Evolutionary conservation across 768 basidiomycete species (phyloP).

Genomic region (Pisolithus marmoratus): DNA sequence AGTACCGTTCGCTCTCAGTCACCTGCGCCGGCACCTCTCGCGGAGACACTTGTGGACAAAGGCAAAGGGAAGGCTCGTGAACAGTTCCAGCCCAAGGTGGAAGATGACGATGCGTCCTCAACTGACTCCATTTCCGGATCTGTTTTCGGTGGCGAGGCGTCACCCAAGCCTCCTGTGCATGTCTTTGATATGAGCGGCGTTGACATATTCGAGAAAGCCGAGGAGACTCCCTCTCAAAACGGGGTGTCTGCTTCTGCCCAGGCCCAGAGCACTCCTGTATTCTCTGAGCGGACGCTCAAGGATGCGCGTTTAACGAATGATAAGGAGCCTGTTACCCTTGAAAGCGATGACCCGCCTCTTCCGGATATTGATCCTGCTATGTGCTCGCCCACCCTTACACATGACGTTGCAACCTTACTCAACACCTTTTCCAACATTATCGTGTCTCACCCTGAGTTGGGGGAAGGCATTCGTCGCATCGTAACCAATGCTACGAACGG

Average conservation of each 20-base stretch:
- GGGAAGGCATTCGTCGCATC: conserved; percentile 61
- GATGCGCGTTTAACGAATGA: conserved; percentile 5
- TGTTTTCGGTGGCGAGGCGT: conserved; percentile 34
- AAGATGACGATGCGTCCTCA: conserved; percentile 33
- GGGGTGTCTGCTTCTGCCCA: conserved; percentile 28
- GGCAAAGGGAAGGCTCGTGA: conserved; percentile 41
- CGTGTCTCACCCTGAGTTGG: conserved; percentile 63
- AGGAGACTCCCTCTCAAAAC: conserved; percentile 13
- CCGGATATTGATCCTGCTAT: conserved; percentile 37
- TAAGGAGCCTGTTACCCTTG: conserved; percentile 11
- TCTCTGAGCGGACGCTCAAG: conserved; percentile 18
- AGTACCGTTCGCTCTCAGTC: conserved; percentile 24
- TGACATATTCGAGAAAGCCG: conserved; percentile 17
- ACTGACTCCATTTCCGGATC: conserved; percentile 40
- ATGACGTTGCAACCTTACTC: conserved; percentile 61
- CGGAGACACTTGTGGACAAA: conserved; percentile 29
- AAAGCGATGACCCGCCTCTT: conserved; percentile 43
- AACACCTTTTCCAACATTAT: conserved; percentile 50
- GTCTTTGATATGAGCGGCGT: conserved; percentile 38
- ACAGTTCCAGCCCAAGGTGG: conserved; percentile 15
- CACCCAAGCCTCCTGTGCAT: conserved; percentile 57
- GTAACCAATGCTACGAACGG: conserved; percentile 56
- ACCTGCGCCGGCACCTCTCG: conserved; percentile 11
- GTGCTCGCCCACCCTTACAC: conserved; percentile 43
- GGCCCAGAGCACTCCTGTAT: conserved; percentile 38